Conservation (phyloP, 257 asterid genomes). For the Penstemon davidsonii region DNA sequence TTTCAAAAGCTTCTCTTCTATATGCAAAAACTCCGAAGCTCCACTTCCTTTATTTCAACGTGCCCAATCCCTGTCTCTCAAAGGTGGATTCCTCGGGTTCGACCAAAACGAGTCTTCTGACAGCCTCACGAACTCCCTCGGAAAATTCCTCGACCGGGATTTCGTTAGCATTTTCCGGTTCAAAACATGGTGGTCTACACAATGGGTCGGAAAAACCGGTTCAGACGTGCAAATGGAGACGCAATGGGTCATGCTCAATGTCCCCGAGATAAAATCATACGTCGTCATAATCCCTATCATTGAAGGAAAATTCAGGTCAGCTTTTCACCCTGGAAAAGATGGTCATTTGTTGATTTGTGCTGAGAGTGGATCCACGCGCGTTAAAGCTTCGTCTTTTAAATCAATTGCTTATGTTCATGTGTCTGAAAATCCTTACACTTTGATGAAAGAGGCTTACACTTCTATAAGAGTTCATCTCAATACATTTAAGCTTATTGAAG, state of each 20-base stretch:
- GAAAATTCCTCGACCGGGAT: slow-evolving; percentile 54
- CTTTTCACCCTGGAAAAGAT: slow-evolving; percentile 60
- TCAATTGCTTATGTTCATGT: slow-evolving; percentile 62
- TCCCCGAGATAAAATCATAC: slow-evolving; percentile 56
- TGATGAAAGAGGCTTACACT: slow-evolving; percentile 69
- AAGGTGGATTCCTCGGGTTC: slow-evolving; percentile 71
- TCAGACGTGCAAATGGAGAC: slow-evolving; percentile 78
- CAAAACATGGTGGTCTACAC: slow-evolving; percentile 91
- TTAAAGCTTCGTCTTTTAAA: slow-evolving; percentile 37
- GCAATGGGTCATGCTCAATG: slow-evolving; percentile 66
- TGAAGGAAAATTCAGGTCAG: slow-evolving; percentile 63
- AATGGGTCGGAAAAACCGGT: slow-evolving; percentile 68
- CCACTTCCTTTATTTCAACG: slow-evolving; percentile 47
- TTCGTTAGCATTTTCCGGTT: slow-evolving; percentile 79
- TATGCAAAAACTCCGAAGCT: slow-evolving; percentile 46
- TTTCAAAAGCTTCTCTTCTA: slow-evolving; percentile 46
- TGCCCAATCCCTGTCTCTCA: slow-evolving; percentile 42
- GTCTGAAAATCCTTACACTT: slow-evolving; percentile 61
- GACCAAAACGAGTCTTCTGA: slow-evolving; percentile 40
- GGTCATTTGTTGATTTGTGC: slow-evolving; percentile 55
- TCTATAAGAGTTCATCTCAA: slow-evolving; percentile 62
- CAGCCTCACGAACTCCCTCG: slow-evolving; percentile 55
- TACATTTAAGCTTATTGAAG: slow-evolving; percentile 67
- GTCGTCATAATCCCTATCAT: slow-evolving; percentile 56
- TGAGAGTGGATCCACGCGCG: slow-evolving; percentile 64